phyloP scores from a whole-genome alignment of 148 eudicot genomes.

The Chenopodium formosanum region DNA sequence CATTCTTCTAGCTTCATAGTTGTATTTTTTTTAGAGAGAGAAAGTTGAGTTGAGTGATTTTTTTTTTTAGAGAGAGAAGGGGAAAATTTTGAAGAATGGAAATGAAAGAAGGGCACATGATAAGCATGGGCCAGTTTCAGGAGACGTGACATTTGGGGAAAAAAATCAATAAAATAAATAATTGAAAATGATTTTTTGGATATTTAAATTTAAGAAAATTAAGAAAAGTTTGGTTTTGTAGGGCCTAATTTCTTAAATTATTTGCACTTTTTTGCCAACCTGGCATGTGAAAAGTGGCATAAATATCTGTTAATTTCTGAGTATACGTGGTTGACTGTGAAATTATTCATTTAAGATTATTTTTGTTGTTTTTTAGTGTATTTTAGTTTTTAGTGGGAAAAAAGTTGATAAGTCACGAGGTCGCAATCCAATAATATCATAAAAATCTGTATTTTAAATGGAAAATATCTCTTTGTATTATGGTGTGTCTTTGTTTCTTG shows the following conservation, averaged over 20 bases:
- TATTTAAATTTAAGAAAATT: not conserved
- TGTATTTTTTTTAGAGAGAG: not conserved
- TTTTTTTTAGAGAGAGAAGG: not conserved
- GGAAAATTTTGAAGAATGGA: not conserved
- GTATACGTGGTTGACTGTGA: not conserved
- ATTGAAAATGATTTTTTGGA: not conserved
- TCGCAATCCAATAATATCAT: not conserved
- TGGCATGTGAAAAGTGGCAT: conserved; percentile 21
- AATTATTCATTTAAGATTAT: too few species aligned
- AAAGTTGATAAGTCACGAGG: not conserved
- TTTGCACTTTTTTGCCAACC: conserved; percentile 27
- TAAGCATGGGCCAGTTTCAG: conserved; percentile 2
- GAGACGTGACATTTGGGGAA: conserved; percentile 11
- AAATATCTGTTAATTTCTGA: not conserved
- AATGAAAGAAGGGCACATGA: not conserved
- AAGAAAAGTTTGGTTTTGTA: conserved; percentile 10
- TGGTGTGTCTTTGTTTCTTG: too few species aligned
- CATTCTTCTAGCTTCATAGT: conserved; percentile 22
- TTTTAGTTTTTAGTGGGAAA: not conserved
- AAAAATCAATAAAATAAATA: not conserved
- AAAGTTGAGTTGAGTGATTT: not conserved
- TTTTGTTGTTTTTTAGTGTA: not conserved
- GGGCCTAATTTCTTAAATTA: conserved; percentile 11
- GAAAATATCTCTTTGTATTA: not conserved
- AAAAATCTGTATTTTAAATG: not conserved